Conservation (phyloP, 2,329 filamentous ascomycete species). For the Ceratocystis papillata region DNA sequence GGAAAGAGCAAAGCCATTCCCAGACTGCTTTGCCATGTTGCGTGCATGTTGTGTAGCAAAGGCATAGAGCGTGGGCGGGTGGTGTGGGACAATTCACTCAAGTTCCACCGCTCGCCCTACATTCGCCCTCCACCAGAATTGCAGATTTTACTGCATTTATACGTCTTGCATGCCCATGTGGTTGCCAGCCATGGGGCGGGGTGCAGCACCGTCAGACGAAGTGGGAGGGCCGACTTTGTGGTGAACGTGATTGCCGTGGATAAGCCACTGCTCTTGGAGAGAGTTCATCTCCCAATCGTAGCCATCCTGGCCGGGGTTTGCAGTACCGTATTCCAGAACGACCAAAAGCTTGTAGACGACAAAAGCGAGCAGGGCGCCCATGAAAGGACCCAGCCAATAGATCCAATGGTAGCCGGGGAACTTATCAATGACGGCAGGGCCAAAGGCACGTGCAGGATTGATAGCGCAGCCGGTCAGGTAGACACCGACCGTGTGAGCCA, state of each 20-base stretch:
- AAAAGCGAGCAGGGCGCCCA: conserved; percentile 41
- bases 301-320: conserved; percentile 41
- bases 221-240: conserved; percentile 23
- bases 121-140: not conserved
- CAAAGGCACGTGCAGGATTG: conserved; percentile 43
- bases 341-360: conserved; percentile 42
- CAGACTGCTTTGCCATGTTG: not conserved
- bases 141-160: conserved; percentile 7
- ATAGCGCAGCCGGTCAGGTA: conserved; percentile 41
- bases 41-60: not conserved
- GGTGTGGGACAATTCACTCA: not conserved
- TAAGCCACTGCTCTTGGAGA: conserved; percentile 22
- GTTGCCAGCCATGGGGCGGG: conserved; percentile 14
- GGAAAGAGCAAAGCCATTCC: not conserved
- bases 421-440: conserved; percentile 37
- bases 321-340: conserved; percentile 41
- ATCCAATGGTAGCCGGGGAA: conserved; percentile 44
- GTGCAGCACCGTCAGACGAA: conserved; percentile 19
- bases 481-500: conserved; percentile 40
- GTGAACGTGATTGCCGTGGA: not conserved
- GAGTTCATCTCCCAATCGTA: conserved; percentile 29
- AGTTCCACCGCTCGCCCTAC: not conserved
- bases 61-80: not conserved
- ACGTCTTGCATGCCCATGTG: conserved; percentile 18
- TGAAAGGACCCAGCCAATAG: conserved; percentile 44